Evolutionary conservation across 768 basidiomycete species (phyloP).

Genomic region (Mycena galopus): DNA sequence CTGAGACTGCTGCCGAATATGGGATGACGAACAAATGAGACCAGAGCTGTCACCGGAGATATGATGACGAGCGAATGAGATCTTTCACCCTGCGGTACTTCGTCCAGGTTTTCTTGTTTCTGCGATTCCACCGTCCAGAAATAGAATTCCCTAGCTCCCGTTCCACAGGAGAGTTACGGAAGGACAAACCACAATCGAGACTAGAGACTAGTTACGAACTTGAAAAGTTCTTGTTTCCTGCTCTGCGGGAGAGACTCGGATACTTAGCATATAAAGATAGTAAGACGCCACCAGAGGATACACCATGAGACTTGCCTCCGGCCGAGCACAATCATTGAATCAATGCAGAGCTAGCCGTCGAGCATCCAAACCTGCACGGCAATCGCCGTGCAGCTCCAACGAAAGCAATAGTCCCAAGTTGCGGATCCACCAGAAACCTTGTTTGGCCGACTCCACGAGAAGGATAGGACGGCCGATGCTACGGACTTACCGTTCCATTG

Average conservation of each 20-base stretch:
- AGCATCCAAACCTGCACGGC: too few species aligned
- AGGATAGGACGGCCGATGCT: too few species aligned
- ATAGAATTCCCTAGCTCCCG: too few species aligned
- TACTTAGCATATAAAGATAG: background rate
- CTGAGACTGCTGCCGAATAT: background rate
- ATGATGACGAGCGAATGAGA: background rate
- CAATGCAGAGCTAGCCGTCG: too few species aligned
- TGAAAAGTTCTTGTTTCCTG: background rate
- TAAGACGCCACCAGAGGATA: background rate
- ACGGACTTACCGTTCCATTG: too few species aligned
- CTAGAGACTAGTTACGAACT: too few species aligned
- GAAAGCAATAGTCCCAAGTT: background rate
- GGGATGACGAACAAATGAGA: background rate
- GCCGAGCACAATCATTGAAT: background rate
- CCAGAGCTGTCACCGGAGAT: too few species aligned
- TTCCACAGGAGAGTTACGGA: too few species aligned
- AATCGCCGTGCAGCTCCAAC: background rate
- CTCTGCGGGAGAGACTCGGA: background rate
- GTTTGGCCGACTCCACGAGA: background rate
- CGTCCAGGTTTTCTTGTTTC: background rate
- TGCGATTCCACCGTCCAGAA: background rate
- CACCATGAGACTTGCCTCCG: background rate
- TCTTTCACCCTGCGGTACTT: background rate
- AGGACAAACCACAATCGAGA: too few species aligned
- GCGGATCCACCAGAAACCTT: background rate